phyloP scores from a whole-genome alignment of 2,329 filamentous ascomycete genomes.

The Tolypocladium cylindrosporum region DNA sequence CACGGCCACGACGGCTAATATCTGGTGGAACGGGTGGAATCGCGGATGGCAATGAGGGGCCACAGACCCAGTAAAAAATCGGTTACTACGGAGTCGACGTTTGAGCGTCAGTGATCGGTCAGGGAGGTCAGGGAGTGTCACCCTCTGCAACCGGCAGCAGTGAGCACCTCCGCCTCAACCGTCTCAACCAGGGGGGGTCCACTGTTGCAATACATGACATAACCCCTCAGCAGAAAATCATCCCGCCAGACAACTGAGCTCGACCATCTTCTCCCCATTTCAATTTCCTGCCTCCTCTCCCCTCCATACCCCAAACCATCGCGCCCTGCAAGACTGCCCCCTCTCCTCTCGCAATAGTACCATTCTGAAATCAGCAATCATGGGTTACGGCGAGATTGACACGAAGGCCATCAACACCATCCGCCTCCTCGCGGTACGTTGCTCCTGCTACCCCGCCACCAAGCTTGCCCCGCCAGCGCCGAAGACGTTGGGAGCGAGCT shows the following conservation, averaged over 20 bases:
- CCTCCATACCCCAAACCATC: slow-evolving; percentile 9
- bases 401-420: slow-evolving; percentile 96
- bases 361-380: slow-evolving; percentile 38
- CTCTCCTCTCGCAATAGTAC: slow-evolving; percentile 8
- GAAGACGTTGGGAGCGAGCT: background rate
- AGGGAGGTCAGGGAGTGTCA: background rate
- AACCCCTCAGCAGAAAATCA: slow-evolving; percentile 17
- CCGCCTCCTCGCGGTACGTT: slow-evolving; percentile 84
- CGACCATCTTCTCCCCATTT: slow-evolving; percentile 1
- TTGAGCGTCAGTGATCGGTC: background rate
- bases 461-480: slow-evolving; percentile 18
- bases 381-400: slow-evolving; percentile 85
- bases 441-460: slow-evolving; percentile 19
- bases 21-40: background rate
- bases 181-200: background rate
- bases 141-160: background rate
- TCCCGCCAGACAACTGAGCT: slow-evolving; percentile 1
- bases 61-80: background rate
- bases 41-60: background rate
- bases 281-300: slow-evolving; percentile 9
- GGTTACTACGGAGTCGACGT: background rate
- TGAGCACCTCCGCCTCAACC: background rate
- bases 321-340: background rate
- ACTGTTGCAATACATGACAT: slow-evolving; percentile 13
- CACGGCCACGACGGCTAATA: background rate